Percentiles rank a stretch among this genome's conserved stretches.
These are phyloP conservation scores for Microsporum ferrugineum DNA, from an alignment of 2,329 filamentous ascomycete species.

Conservation along the genomic window DNA sequence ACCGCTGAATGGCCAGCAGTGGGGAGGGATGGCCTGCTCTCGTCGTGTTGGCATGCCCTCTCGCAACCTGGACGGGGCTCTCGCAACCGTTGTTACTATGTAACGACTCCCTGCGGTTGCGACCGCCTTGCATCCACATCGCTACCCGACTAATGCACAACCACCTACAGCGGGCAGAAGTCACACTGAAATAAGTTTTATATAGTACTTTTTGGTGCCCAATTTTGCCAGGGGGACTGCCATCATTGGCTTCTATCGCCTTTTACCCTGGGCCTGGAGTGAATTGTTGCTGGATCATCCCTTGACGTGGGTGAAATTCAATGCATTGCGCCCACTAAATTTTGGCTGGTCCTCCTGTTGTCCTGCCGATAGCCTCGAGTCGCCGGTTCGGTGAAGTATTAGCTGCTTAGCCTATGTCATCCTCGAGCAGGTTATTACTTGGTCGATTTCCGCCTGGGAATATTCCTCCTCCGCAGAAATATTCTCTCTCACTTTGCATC, in stretches of 20 bases:
- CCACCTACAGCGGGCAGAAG: slow-evolving; percentile 1
- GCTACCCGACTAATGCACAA: slow-evolving; percentile 7
- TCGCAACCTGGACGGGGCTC: neutral
- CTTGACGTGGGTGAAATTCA: slow-evolving; percentile 2
- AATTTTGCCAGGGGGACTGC: neutral
- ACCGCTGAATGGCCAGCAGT: neutral
- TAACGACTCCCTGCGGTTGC: neutral
- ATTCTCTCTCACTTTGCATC: neutral
- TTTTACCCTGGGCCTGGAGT: neutral
- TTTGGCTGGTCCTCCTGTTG: neutral
- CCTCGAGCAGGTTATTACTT: slow-evolving; percentile 3
- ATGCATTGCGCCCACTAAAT: slow-evolving; percentile 4
- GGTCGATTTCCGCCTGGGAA: neutral
- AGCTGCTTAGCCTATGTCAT: neutral
- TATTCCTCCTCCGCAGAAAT: neutral
- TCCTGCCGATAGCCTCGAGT: neutral
- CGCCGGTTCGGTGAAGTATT: neutral
- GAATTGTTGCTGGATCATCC: slow-evolving; percentile 5
- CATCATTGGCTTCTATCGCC: neutral
- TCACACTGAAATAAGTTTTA: slow-evolving; percentile 1
- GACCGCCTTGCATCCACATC: slow-evolving; percentile 3
- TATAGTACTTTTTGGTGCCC: slow-evolving; percentile 1
- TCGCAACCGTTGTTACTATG: neutral
- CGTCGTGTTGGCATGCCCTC: neutral
- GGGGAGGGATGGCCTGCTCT: neutral